Conservation (phyloP, 768 basidiomycete genomes). For the Goffeauzyma gilvescens region DNA sequence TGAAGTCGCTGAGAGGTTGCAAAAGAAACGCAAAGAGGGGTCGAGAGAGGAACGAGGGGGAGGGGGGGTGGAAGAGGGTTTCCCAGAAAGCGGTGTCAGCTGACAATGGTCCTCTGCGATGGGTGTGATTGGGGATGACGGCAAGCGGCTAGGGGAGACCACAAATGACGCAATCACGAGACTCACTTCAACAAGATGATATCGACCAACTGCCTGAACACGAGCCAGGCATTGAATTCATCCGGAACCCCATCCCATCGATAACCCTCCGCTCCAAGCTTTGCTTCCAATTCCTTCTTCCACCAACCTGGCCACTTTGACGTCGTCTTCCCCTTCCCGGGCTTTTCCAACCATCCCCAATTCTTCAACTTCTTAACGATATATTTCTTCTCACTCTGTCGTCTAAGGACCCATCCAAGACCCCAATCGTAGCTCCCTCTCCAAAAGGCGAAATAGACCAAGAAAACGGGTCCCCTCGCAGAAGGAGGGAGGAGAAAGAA, state of each 20-base stretch:
- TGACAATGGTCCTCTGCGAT: no score
- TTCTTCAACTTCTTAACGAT: conserved; percentile 63
- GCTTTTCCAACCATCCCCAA: conserved; percentile 76
- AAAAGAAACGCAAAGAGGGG: no score
- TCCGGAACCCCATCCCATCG: conserved; percentile 79
- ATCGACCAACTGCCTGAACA: conserved; percentile 90
- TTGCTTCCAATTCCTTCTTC: conserved; percentile 60
- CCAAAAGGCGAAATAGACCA: conserved; percentile 85
- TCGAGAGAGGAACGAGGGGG: no score
- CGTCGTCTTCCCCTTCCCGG: conserved; percentile 27
- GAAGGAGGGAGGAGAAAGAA: conserved; percentile 43
- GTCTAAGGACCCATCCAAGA: conserved; percentile 78
- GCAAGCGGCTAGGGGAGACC: no score
- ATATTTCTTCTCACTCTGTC: conserved; percentile 90
- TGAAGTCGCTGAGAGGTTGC: conserved; percentile 67
- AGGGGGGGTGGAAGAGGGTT: neutral
- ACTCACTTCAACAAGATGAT: conserved; percentile 84
- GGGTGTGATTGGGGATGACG: neutral
- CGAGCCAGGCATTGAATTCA: conserved; percentile 90
- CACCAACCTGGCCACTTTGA: conserved; percentile 54
- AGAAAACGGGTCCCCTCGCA: conserved; percentile 46
- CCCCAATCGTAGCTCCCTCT: conserved; percentile 77
- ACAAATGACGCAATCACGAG: no score
- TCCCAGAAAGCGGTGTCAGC: neutral
- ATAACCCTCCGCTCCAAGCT: conserved; percentile 82